Evolutionary conservation across 768 basidiomycete genomes (phyloP).

Genomic region (Pleurotus pulmonarius): DNA sequence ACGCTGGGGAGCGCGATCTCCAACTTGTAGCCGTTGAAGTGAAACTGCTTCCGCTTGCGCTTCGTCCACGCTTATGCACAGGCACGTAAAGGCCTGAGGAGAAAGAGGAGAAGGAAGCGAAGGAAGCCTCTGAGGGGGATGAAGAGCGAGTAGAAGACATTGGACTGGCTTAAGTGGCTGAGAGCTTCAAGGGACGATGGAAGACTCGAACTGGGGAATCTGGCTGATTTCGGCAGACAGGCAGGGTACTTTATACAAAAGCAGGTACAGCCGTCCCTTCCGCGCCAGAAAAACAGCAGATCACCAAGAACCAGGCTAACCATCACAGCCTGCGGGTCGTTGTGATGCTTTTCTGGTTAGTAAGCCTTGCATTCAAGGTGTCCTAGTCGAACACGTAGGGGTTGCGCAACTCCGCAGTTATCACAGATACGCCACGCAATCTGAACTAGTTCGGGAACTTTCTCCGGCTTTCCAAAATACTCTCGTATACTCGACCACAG

Average conservation of each 20-base stretch:
- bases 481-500: neutral
- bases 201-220: slow-evolving; percentile 6
- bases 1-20: slow-evolving; percentile 8
- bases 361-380: slow-evolving; percentile 8
- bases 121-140: slow-evolving; percentile 9
- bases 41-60: slow-evolving; percentile 10
- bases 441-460: slow-evolving; percentile 3
- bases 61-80: slow-evolving; percentile 30
- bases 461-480: neutral
- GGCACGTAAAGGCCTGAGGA: slow-evolving; percentile 32
- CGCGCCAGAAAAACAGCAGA: slow-evolving; percentile 5
- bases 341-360: slow-evolving; percentile 7
- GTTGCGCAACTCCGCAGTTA: slow-evolving; percentile 8
- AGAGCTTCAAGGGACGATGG: slow-evolving; percentile 8
- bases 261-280: slow-evolving; percentile 4
- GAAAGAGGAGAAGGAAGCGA: slow-evolving; percentile 17
- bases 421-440: slow-evolving; percentile 6
- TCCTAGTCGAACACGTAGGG: slow-evolving; percentile 7
- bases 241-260: slow-evolving; percentile 8
- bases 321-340: slow-evolving; percentile 3
- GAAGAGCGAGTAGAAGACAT: slow-evolving; percentile 10
- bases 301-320: slow-evolving; percentile 4
- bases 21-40: slow-evolving; percentile 18
- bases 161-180: slow-evolving; percentile 17
- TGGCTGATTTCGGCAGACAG: slow-evolving; percentile 2